Conservation (phyloP, 306 rosid species). For the Adenanthera pavonina region DNA sequence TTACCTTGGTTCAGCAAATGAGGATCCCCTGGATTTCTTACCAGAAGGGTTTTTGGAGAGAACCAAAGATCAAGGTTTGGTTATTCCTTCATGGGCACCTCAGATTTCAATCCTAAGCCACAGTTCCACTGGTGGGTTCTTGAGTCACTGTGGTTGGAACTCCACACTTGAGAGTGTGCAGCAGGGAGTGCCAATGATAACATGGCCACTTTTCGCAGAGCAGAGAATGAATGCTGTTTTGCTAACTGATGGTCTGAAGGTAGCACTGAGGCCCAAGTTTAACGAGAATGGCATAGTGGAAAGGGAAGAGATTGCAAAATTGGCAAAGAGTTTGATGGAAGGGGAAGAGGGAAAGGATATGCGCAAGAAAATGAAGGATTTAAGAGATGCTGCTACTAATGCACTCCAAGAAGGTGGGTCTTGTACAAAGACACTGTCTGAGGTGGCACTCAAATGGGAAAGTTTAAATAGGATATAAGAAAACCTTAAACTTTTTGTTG, state of each 20-base stretch:
- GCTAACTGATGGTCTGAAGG: slow-evolving; percentile 30
- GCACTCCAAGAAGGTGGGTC: slow-evolving; percentile 38
- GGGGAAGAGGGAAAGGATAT: slow-evolving; percentile 36
- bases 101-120: slow-evolving; percentile 39
- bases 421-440: slow-evolving; percentile 37
- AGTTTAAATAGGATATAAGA: not conserved
- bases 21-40: slow-evolving; percentile 23
- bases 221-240: slow-evolving; percentile 42
- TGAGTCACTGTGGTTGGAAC: slow-evolving; percentile 47
- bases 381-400: slow-evolving; percentile 35
- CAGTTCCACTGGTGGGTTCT: slow-evolving; percentile 35
- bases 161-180: slow-evolving; percentile 38
- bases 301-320: slow-evolving; percentile 30
- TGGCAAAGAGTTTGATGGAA: slow-evolving; percentile 17
- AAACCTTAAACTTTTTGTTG: not conserved
- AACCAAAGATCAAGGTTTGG: slow-evolving; percentile 38
- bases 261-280: slow-evolving; percentile 42
- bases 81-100: slow-evolving; percentile 44
- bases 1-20: slow-evolving; percentile 9
- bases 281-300: slow-evolving; percentile 26
- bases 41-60: slow-evolving; percentile 40
- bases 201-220: slow-evolving; percentile 45
- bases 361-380: not conserved
- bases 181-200: slow-evolving; percentile 38
- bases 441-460: slow-evolving; percentile 40